Evolutionary conservation across 371 early-diverging fungal genomes (phyloP), one percentile per base, ranked within the genome.

Genomic region (Mucor plumbeus): DNA sequence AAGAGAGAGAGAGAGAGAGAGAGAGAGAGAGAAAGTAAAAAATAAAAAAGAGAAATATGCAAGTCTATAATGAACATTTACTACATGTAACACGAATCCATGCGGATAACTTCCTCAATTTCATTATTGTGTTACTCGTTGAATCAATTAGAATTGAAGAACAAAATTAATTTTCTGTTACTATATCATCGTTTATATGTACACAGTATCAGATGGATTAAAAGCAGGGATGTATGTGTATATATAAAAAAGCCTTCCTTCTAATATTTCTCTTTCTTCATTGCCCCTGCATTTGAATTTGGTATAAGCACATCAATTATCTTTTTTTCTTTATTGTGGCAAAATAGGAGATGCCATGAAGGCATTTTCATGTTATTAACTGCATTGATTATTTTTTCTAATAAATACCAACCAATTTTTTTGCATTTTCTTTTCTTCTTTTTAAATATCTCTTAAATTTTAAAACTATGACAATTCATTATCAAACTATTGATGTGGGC

Each of bases 401-500:
- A 47, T 61, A 61, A 61, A 61, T 61, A 61, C 35, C 34, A 35
- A n/a, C 43, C 17, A n/a, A 33, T 0, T 47, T 47, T 47, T 53
- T 21, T 53, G 53, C 26, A 21, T 31, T 26, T 21, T 26, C 19
- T 53, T 38, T 38, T 14, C 11, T 53, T 13, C 31, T 10, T 26
- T 26, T 50, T 50, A 15, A 15, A 34, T 15, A 35, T n/a, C 36
- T 36, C 35, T 56, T 56, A 7, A 35, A 47, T n/a, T n/a, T 2
- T n/a, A 10, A 56, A 15, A 17, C n/a, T 34, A 56, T 64, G 64
- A 58, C 39, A 11, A 48, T 6, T 14, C 58, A 65, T 11, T 65
- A 65, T 65, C 58, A 65, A 57, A 31, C 65, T 14, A 65, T 65
- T 59, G 59, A 65, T 48, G 65, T 65, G 7, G 59, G 39, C 19